These are phyloP conservation scores for Clonostachys chloroleuca DNA, from an alignment of 2,329 filamentous ascomycete genomes.

Conservation along the genomic window DNA sequence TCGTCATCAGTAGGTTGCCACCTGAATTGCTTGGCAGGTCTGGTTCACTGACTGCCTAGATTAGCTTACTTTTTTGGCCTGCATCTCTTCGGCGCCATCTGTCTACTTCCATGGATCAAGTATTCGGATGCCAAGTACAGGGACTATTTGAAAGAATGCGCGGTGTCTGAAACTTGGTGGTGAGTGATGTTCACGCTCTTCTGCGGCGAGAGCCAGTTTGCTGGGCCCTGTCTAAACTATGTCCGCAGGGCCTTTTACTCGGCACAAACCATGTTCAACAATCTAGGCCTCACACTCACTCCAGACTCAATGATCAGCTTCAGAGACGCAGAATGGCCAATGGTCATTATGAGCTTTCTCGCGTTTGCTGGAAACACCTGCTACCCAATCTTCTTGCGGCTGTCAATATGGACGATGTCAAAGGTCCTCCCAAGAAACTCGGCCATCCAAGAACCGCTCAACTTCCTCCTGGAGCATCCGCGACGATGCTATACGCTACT, in stretches of 20 bases:
- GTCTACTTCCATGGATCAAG: conserved; percentile 41
- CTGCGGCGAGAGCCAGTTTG: neutral
- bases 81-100: conserved; percentile 40
- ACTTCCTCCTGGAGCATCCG: conserved; percentile 58
- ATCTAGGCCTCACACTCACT: conserved; percentile 49
- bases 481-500: conserved; percentile 59
- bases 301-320: conserved; percentile 50
- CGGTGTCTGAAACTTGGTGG: conserved; percentile 41
- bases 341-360: conserved; percentile 42
- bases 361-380: conserved; percentile 49
- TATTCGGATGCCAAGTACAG: conserved; percentile 31
- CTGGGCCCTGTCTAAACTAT: neutral
- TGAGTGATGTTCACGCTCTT: conserved; percentile 14
- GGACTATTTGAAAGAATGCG: conserved; percentile 29
- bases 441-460: conserved; percentile 35
- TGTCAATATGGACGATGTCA: conserved; percentile 52
- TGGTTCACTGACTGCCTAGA: neutral
- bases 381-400: conserved; percentile 53
- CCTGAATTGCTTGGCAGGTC: neutral
- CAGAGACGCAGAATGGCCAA: conserved; percentile 31
- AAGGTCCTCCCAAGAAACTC: conserved; percentile 34
- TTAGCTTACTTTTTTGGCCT: conserved; percentile 38
- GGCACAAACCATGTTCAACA: conserved; percentile 44
- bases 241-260: conserved; percentile 38
- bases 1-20: conserved; percentile 26